Percentiles rank a stretch among this genome's conserved stretches.
These are phyloP conservation scores for Diplosphaera chodatii DNA, from an alignment of 139 green algal genomes.

Conservation along the genomic window DNA sequence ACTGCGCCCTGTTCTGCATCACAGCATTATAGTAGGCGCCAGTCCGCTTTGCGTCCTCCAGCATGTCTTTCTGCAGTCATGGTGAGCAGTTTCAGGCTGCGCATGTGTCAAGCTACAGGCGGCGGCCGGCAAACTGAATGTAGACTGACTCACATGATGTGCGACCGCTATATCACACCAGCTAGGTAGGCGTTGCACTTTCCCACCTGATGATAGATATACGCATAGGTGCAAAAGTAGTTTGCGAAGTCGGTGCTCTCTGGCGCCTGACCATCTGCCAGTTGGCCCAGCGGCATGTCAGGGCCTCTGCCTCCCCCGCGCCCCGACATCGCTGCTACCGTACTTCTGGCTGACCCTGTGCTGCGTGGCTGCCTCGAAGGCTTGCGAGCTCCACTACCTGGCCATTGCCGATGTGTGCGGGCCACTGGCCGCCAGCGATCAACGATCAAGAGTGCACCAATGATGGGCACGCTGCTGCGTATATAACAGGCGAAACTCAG, in stretches of 20 bases:
- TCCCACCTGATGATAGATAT: conserved; percentile 87
- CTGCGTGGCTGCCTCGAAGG: background rate
- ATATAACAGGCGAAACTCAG: no score
- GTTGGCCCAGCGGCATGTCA: background rate
- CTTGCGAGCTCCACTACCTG: background rate
- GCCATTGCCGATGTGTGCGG: background rate
- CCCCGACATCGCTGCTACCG: background rate
- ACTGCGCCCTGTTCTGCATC: conserved; percentile 56
- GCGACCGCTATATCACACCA: no score
- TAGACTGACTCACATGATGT: no score
- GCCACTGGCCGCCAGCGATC: background rate
- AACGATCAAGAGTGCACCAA: background rate
- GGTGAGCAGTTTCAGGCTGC: no score
- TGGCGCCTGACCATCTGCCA: background rate
- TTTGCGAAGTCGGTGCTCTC: conserved; percentile 90
- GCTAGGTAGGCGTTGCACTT: no score
- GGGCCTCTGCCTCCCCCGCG: no score
- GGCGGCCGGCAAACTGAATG: no score
- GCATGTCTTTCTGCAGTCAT: conserved; percentile 97
- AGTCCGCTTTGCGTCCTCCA: conserved; percentile 95
- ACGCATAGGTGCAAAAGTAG: conserved; percentile 97
- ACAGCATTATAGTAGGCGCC: conserved; percentile 84
- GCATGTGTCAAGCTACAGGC: no score
- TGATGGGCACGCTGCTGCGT: no score
- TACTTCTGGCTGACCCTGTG: no score